Evolutionary conservation across 768 basidiomycete genomes (phyloP), one percentile per base, ranked within the genome.

Genomic region (Trametes villosa): DNA sequence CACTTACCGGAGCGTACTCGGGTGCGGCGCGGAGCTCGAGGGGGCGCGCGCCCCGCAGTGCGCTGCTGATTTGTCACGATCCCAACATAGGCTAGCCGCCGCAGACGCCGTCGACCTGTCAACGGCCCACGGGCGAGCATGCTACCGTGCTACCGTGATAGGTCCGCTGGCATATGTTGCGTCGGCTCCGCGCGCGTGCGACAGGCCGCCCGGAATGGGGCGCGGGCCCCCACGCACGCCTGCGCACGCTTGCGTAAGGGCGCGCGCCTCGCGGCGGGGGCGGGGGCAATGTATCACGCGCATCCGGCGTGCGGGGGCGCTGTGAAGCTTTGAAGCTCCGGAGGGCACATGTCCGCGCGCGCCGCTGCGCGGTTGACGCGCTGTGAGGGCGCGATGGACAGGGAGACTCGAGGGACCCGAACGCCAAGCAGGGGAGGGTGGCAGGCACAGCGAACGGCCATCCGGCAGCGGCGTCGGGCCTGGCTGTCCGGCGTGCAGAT

Each of bases 51-150:
- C 59, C 52, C 52, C 59, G 52, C 11, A 4, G 24, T 2, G 22
- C 17, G 22, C 33, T 26, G 9, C 52, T 30, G 36, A 53, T 60
- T 53, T 60, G 59, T 53, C 52, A 60, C 31, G n/a, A n/a, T 2
- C 13, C 45, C 59, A 27, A 36, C 52, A 41, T 22, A 31, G 42
- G 13, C 24, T 38, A 13, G 45, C 42, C 50, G 50, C 58, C 44
- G 58, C 31, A 24, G n/a, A n/a, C n/a, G n/a, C n/a, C n/a, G n/a
- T n/a, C n/a, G 40, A 45, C 30, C 41, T 59, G 57, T 59, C 57
- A n/a, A n/a, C n/a, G n/a, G n/a, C n/a, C n/a, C n/a, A n/a, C n/a
- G n/a, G n/a, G n/a, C n/a, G n/a, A n/a, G n/a, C n/a, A n/a, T n/a
- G n/a, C n/a, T n/a, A n/a, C n/a, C n/a, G n/a, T n/a, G n/a, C n/a